Conservation (phyloP, 2,329 filamentous ascomycete genomes). For the Teratosphaeria destructans region DNA sequence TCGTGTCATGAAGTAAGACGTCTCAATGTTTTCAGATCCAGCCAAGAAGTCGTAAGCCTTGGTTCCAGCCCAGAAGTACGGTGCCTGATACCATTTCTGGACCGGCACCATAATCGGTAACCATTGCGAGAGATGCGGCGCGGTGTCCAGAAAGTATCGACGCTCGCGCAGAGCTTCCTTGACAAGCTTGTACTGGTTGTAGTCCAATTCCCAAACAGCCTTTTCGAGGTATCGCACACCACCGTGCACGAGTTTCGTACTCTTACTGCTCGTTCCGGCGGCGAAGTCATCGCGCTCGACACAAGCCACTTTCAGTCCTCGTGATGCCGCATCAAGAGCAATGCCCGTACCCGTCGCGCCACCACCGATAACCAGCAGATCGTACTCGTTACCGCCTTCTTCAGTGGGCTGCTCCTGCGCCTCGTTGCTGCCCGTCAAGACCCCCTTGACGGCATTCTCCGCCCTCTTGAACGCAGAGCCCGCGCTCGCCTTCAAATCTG, state of each 20-base stretch:
- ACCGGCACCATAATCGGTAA: constrained; percentile 76
- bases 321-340: constrained; percentile 68
- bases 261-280: constrained; percentile 73
- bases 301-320: constrained; percentile 67
- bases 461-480: constrained; percentile 33
- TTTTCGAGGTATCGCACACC: constrained; percentile 80
- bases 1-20: constrained; percentile 76
- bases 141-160: constrained; percentile 73
- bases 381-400: constrained; percentile 48
- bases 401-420: constrained; percentile 19
- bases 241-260: constrained; percentile 77
- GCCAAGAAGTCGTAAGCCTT: constrained; percentile 81
- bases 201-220: constrained; percentile 76
- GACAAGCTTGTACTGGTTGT: constrained; percentile 67
- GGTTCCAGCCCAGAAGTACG: constrained; percentile 67
- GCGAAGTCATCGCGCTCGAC: constrained; percentile 79
- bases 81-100: constrained; percentile 74
- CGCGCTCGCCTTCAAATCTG: constrained; percentile 45
- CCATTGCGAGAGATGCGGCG: constrained; percentile 70
- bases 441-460: constrained; percentile 33
- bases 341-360: constrained; percentile 73
- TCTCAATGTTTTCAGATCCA: constrained; percentile 78
- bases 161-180: constrained; percentile 73
- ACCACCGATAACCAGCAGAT: constrained; percentile 67
- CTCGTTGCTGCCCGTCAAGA: constrained; percentile 22